A percentile compares a stretch with the other conserved stretches of the same genome.
phyloP scores from a whole-genome alignment of 2,329 filamentous ascomycete species.

The Graphilbum sp. region DNA sequence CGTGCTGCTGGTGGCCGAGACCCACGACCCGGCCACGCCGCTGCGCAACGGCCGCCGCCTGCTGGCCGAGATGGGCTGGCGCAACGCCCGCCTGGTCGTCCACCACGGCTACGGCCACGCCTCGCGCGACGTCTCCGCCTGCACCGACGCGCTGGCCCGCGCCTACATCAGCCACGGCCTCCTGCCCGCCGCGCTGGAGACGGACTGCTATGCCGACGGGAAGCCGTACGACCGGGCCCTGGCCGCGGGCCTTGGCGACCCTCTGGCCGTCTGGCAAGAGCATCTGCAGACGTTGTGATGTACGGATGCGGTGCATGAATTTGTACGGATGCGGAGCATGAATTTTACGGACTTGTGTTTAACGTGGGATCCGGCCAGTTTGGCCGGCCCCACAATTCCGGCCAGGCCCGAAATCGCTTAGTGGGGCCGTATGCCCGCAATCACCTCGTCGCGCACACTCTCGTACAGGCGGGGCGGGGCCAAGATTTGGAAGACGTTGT shows the following conservation, averaged over 20 bases:
- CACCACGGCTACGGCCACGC: constrained; percentile 34
- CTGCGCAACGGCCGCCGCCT: constrained; percentile 29
- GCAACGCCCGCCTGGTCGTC: constrained; percentile 28
- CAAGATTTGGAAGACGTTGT: too few relatives aligned
- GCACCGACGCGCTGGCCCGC: constrained; percentile 25
- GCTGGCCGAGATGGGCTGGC: constrained; percentile 24
- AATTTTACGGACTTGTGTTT: too few relatives aligned
- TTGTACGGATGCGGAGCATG: too few relatives aligned
- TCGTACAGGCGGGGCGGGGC: too few relatives aligned
- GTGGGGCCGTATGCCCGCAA: too few relatives aligned
- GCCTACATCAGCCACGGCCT: constrained; percentile 23
- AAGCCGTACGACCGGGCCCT: constrained; percentile 29
- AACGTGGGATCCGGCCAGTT: too few relatives aligned
- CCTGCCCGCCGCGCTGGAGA: constrained; percentile 24
- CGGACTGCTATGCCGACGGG: constrained; percentile 27
- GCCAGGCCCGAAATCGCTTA: too few relatives aligned
- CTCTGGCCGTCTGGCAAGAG: not conserved
- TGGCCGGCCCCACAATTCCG: too few relatives aligned
- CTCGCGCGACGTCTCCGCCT: constrained; percentile 24
- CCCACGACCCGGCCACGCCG: constrained; percentile 33
- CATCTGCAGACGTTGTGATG: too few relatives aligned
- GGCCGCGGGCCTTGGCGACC: not conserved
- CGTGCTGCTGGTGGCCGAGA: constrained; percentile 29
- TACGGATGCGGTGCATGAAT: too few relatives aligned
- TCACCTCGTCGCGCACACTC: too few relatives aligned